Conservation (phyloP, 495 filamentous ascomycete genomes). For the Talaromyces trachyspermus region DNA sequence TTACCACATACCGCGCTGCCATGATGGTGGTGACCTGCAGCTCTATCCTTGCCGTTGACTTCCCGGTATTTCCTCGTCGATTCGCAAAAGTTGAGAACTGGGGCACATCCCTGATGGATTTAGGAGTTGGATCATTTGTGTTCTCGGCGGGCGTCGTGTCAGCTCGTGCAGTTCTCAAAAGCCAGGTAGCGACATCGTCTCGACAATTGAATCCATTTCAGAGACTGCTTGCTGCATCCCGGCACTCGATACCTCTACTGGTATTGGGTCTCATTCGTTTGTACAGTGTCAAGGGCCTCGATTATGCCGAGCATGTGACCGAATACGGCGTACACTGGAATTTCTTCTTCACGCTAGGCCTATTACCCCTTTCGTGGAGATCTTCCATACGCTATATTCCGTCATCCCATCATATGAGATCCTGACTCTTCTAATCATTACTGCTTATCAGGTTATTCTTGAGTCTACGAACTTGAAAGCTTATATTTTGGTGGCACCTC, state of each 20-base stretch:
- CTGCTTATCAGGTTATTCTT: slow-evolving; percentile 64
- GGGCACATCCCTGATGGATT: slow-evolving; percentile 97
- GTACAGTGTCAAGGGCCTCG: slow-evolving; percentile 83
- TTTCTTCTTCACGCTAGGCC: slow-evolving; percentile 94
- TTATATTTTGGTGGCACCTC: slow-evolving; percentile 77
- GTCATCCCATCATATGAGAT: slow-evolving; percentile 65
- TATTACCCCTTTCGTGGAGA: slow-evolving; percentile 87
- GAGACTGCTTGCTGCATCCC: slow-evolving; percentile 55
- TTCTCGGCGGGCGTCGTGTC: slow-evolving; percentile 93
- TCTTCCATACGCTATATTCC: slow-evolving; percentile 57
- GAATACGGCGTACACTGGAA: slow-evolving; percentile 99
- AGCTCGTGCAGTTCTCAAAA: slow-evolving; percentile 76
- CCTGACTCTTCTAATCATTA: slow-evolving; percentile 57
- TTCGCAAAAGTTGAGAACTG: slow-evolving; percentile 98
- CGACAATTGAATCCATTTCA: slow-evolving; percentile 33
- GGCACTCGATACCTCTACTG: slow-evolving; percentile 77
- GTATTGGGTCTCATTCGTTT: slow-evolving; percentile 74
- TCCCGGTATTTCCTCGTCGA: slow-evolving; percentile 81
- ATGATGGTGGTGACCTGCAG: slow-evolving; percentile 94
- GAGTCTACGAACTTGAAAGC: slow-evolving; percentile 71
- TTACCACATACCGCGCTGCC: slow-evolving; percentile 80
- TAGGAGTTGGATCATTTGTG: slow-evolving; percentile 96
- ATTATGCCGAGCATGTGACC: slow-evolving; percentile 95
- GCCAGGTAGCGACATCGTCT: slow-evolving; percentile 37
- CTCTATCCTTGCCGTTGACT: slow-evolving; percentile 96